Base-by-base conservation (phyloP, 2,329 filamentous ascomycete genomes). In the Cercospora sp. region DNA sequence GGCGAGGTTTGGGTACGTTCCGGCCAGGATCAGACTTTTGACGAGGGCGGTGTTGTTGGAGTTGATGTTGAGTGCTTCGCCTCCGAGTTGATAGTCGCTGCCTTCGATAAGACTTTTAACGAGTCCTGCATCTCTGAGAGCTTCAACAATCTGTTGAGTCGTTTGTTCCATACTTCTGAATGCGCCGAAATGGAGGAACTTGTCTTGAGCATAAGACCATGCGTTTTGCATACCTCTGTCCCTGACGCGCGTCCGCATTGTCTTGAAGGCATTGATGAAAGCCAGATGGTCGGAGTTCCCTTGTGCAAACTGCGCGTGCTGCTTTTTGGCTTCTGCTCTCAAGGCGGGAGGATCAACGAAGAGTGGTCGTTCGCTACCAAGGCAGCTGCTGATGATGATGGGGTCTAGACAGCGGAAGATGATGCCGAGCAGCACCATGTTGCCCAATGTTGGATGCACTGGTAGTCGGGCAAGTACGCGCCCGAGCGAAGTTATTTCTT, bases 391-490 rank as follows among this genome's bases (percentile, higher is more conserved):
- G 30, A 85, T 80, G 30, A 86, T 70, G 71, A 86, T 80, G 0
- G 84, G 83, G 69, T 85, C 83, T 4, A 86, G 76, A 71, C 84
- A 86, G 43, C 80, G 79, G 76, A 86, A 86, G 57, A 86, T 80
- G 28, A 84, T 75, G 5, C 84, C 84, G 9, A 86, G 75, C 21
- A 85, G 65, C 62, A 86, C 79, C 80, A 86, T 82, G 68, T 85
- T 86, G 32, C 81, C 84, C 40, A 82, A 71, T 3, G 76, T 71
- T 6, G 84, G 84, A 66, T 82, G 79, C 4, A 85, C 75, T 3
- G 82, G 81, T 0, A 78, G 68, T 53, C 69, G 66, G 7, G 80
- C 76, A 37, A 85, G 75, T n/a, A 83, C 67, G n/a, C 75, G 76
- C 18, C 84, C 84, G 5, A 86, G 77, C 13, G 78, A 72, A 1